Conservation (phyloP, 345 rosid genomes). For the Populus alba region DNA sequence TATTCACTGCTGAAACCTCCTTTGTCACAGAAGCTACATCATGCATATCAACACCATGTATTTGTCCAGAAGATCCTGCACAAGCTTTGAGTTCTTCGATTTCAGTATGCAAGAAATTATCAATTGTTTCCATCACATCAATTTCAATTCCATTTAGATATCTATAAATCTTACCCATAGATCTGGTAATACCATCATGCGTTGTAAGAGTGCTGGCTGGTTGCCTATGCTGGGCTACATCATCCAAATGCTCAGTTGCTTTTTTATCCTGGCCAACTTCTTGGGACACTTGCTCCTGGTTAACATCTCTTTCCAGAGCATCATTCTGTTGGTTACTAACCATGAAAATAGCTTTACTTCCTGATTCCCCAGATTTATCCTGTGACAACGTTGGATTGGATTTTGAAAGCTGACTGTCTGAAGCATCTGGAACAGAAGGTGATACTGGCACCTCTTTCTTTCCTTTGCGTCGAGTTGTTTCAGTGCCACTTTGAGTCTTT, state of each 20-base stretch:
- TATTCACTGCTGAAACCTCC: slow-evolving; percentile 13
- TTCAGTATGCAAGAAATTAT: slow-evolving; percentile 3
- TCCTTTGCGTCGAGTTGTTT: slow-evolving; percentile 57
- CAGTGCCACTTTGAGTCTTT: slow-evolving; percentile 42
- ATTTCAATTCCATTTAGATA: slow-evolving; percentile 1
- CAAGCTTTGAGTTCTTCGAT: slow-evolving; percentile 5
- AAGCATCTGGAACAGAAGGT: slow-evolving; percentile 43
- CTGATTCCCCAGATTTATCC: slow-evolving; percentile 25
- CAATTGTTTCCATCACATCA: slow-evolving; percentile 5
- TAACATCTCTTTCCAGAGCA: slow-evolving; percentile 5
- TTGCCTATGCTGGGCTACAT: slow-evolving; percentile 17
- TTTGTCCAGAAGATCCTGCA: slow-evolving; percentile 20
- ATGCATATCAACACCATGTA: slow-evolving; percentile 4
- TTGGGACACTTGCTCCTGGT: slow-evolving; percentile 18
- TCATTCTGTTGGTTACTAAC: background rate
- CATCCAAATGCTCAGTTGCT: slow-evolving; percentile 14
- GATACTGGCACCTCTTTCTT: slow-evolving; percentile 41
- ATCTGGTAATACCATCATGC: slow-evolving; percentile 18
- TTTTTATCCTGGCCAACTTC: slow-evolving; percentile 9
- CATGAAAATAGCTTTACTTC: slow-evolving; percentile 14
- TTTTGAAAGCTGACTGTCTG: slow-evolving; percentile 47
- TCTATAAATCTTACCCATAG: slow-evolving; percentile 26
- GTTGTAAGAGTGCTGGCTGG: slow-evolving; percentile 5
- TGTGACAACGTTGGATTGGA: slow-evolving; percentile 24
- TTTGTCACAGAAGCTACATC: slow-evolving; percentile 16